These are phyloP conservation scores for Phytomonas francai DNA, from an alignment of 208 protist genomes.

Conservation along the genomic window DNA sequence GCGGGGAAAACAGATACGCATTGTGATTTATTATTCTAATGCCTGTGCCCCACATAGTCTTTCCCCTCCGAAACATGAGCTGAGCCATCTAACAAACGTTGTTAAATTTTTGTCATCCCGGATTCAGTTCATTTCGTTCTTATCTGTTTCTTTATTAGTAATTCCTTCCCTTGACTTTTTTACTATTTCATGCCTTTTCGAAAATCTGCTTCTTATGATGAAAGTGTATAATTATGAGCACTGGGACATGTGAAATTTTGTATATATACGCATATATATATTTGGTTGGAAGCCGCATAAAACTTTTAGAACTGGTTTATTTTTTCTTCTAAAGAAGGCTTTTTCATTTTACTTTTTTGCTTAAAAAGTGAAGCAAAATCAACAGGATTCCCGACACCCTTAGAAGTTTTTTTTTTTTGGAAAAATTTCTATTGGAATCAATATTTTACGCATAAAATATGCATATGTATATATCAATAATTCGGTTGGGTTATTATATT, in stretches of 20 bases:
- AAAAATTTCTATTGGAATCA: not conserved
- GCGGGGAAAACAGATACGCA: not conserved
- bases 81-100: not conserved
- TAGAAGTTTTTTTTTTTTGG: not conserved
- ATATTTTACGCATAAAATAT: not conserved
- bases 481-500: not conserved
- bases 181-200: not conserved
- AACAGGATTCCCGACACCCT: not conserved
- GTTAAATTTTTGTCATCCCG: not conserved
- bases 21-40: slow-evolving; percentile 2
- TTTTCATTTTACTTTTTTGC: not conserved
- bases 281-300: not conserved
- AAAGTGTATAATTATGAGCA: not conserved
- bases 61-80: not conserved
- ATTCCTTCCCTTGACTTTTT: slow-evolving; percentile 7
- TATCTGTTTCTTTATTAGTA: not conserved
- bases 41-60: not conserved
- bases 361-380: not conserved
- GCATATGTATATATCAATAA: slow-evolving; percentile 1
- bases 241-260: not conserved
- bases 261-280: no score
- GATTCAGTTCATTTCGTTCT: not conserved
- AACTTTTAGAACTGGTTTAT: not conserved
- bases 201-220: not conserved
- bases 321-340: not conserved